Evolutionary conservation across 129 eudicot genomes (phyloP).

Genomic region (Flaveria trinervia): DNA sequence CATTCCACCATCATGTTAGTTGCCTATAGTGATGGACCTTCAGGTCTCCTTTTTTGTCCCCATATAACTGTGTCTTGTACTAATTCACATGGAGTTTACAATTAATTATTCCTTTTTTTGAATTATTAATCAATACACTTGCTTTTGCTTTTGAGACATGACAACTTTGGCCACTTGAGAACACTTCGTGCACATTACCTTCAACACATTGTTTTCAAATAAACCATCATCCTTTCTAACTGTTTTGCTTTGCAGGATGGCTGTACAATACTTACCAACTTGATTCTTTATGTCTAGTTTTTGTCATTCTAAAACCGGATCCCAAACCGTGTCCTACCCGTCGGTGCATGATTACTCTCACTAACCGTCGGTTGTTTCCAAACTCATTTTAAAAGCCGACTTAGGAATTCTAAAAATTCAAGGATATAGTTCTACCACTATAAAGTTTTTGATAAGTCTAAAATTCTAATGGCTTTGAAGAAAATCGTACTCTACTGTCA

Average conservation of each 20-base stretch:
- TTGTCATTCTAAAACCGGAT: not conserved
- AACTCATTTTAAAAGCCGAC: not conserved
- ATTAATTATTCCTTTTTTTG: constrained; percentile 22
- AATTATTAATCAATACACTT: constrained; percentile 24
- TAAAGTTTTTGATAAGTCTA: too few relatives aligned
- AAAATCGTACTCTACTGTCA: too few relatives aligned
- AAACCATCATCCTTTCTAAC: constrained; percentile 1
- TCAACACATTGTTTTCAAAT: constrained; percentile 4
- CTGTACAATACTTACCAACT: not conserved
- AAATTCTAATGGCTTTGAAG: too few relatives aligned
- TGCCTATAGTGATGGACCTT: constrained; percentile 45
- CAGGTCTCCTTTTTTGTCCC: constrained; percentile 51
- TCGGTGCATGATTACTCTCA: too few relatives aligned
- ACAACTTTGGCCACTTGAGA: constrained; percentile 26
- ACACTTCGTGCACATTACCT: constrained; percentile 42
- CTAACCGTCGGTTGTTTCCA: not conserved
- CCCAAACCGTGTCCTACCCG: too few relatives aligned
- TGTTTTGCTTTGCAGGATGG: not conserved
- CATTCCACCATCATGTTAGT: constrained; percentile 62
- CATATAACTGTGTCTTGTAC: constrained; percentile 44
- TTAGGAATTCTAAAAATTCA: too few relatives aligned
- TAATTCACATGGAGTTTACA: constrained; percentile 33
- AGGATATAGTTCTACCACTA: not conserved
- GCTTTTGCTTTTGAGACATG: constrained; percentile 39
- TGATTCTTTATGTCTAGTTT: not conserved